Evolutionary conservation across 805 yeast species (phyloP).

Genomic region (Candida chauliodis): DNA sequence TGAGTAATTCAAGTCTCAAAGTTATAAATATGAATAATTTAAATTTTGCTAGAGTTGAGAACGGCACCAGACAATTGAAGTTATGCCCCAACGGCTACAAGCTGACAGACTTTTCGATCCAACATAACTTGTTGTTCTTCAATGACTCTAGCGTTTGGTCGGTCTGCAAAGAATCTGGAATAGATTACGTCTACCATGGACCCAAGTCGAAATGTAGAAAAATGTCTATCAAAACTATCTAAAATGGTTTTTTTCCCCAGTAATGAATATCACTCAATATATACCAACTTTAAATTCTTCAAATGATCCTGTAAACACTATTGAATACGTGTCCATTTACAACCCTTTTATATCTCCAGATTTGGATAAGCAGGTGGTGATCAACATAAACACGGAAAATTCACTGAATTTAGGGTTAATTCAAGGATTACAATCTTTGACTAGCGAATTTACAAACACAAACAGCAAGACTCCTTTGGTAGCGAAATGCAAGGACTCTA

Average conservation of each 20-base stretch:
- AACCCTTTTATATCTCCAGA: conserved; percentile 32
- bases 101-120: not conserved
- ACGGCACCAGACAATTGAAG: not conserved
- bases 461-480: conserved; percentile 16
- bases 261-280: conserved; percentile 21
- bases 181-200: not conserved
- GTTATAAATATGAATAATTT: not conserved
- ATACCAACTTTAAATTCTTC: conserved; percentile 17
- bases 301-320: conserved; percentile 5
- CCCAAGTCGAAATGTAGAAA: not conserved
- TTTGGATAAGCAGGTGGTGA: conserved; percentile 13
- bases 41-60: conserved; percentile 3
- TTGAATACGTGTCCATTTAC: conserved; percentile 26
- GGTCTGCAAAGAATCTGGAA: not conserved
- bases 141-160: not conserved
- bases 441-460: conserved; percentile 19
- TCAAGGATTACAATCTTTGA: conserved; percentile 33
- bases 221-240: not conserved
- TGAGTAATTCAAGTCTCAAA: not conserved
- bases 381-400: conserved; percentile 19
- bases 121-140: not conserved
- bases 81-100: conserved; percentile 1
- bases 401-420: conserved; percentile 27
- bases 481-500: conserved; percentile 23
- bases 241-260: not conserved